Percentiles rank a stretch among this genome's conserved stretches.
Conservation (phyloP, 2,329 filamentous ascomycete species). For the Cryphonectria naterciae region DNA sequence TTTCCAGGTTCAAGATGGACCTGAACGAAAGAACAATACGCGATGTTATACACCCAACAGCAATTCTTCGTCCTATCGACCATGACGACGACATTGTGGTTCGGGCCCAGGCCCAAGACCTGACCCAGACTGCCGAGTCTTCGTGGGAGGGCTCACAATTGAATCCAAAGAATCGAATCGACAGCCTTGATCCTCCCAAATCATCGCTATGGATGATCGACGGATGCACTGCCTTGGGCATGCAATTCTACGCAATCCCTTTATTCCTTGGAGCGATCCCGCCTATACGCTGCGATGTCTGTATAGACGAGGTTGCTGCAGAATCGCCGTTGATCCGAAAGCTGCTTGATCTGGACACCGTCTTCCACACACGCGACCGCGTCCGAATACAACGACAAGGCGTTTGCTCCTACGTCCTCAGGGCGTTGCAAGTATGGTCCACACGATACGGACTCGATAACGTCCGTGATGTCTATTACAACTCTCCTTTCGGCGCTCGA, state of each 20-base stretch:
- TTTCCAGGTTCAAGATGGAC: constrained; percentile 48
- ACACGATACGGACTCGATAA: constrained; percentile 35
- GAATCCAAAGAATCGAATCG: constrained; percentile 65
- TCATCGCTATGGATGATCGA: constrained; percentile 61
- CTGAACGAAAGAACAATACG: constrained; percentile 56
- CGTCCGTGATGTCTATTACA: constrained; percentile 45
- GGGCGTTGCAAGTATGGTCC: constrained; percentile 59
- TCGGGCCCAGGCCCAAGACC: not conserved
- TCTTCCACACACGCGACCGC: constrained; percentile 60
- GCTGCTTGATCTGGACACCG: constrained; percentile 53
- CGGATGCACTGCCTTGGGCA: constrained; percentile 60
- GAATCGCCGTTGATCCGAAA: constrained; percentile 47
- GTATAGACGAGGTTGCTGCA: constrained; percentile 55
- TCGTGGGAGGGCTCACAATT: constrained; percentile 55
- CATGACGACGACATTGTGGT: constrained; percentile 1
- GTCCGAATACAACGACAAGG: constrained; percentile 52
- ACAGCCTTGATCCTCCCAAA: constrained; percentile 53
- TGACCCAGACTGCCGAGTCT: not conserved
- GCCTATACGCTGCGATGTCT: constrained; percentile 62
- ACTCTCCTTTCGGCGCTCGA: constrained; percentile 60
- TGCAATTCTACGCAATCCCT: constrained; percentile 61
- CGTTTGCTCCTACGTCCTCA: constrained; percentile 57
- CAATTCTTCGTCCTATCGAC: constrained; percentile 33
- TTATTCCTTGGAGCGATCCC: constrained; percentile 51
- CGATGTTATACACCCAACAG: constrained; percentile 62